Evolutionary conservation across 2,329 filamentous ascomycete species (phyloP), one percentile per base, ranked within the genome.

Genomic region (Tolypocladium album): DNA sequence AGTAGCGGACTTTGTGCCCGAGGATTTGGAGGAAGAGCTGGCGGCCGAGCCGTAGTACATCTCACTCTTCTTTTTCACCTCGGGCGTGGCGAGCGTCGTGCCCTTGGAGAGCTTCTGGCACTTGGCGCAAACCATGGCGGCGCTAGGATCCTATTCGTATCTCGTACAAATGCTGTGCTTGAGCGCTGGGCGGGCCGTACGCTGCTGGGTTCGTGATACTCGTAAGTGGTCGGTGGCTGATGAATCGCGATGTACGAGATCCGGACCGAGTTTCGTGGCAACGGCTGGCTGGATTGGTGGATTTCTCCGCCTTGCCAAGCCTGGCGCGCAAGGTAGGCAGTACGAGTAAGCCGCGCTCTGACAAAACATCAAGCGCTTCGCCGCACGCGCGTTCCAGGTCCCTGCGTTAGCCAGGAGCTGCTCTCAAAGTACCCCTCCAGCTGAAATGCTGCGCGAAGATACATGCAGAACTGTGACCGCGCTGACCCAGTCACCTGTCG

Each of bases 11-110:
- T 76, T 79, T 62, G 75, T 74, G 55, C 69, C 70, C 56, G 71
- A 68, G 22, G 70, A 61, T 62, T 72, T 70, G 60, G 77, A 70
- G 27, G 76, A 74, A 15, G 63, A 60, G 38, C 40, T 59, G 17
- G 80, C 75, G 1, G 82, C 72, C 2, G 84, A 87, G 56, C 84
- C 84, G 67, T 84, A 81, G 70, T 87, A 87, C 74, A 87, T 84
- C 58, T 88, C 85, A 67, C 73, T 83, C 77, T 85, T 87, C 74
- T 84, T 85, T 73, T 87, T 88, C 63, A 88, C 84, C 36, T 78
- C 81, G 0, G 85, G 85, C 0, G 85, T 88, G 62, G 82, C 84
- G 60, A 88, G 79, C 22, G 65, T 67, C 17, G 84, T 87, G 58
- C 78, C 75, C 71, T 84, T 84, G 59, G 80, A 74, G 58, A 82